These are phyloP conservation scores for Nicotiana benthamiana DNA, from an alignment of 257 asterid species.

Conservation along the genomic window DNA sequence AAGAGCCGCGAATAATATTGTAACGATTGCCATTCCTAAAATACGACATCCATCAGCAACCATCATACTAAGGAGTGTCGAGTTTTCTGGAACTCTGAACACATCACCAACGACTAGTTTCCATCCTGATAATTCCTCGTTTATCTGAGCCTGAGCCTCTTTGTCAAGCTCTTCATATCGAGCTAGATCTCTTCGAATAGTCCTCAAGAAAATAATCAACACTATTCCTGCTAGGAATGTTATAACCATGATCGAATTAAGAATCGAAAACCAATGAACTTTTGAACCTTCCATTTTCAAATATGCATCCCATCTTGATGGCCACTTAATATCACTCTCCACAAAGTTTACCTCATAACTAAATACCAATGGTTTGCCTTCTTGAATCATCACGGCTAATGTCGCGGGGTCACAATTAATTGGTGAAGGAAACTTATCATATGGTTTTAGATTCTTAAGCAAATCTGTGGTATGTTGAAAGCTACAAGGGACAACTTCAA, in stretches of 20 bases:
- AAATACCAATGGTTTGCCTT: constrained; percentile 11
- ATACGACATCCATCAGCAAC: constrained; percentile 22
- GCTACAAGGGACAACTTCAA: constrained; percentile 23
- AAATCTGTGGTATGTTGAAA: constrained; percentile 11
- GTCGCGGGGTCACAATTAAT: constrained; percentile 15
- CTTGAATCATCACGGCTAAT: constrained; percentile 10
- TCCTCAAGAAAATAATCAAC: constrained; percentile 16
- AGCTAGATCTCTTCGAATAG: constrained; percentile 19
- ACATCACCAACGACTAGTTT: constrained; percentile 18
- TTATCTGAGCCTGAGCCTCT: constrained; percentile 20
- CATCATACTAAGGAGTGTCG: constrained; percentile 12
- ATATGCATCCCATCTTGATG: constrained; percentile 24
- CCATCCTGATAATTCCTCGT: constrained; percentile 22
- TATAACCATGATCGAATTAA: constrained; percentile 19
- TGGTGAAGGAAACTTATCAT: constrained; percentile 9
- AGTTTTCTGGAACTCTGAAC: constrained; percentile 8
- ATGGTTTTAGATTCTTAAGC: constrained; percentile 1
- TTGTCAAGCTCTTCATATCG: constrained; percentile 21
- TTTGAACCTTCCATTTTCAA: constrained; percentile 26
- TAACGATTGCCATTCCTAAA: constrained; percentile 20
- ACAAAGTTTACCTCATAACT: constrained; percentile 18
- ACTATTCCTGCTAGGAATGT: constrained; percentile 18
- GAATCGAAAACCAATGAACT: constrained; percentile 24
- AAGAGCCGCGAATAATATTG: constrained; percentile 18
- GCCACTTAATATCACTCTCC: constrained; percentile 26